Evolutionary conservation across 1,139 yeast species (phyloP).

Genomic region (Blastobotrys serpentis): DNA sequence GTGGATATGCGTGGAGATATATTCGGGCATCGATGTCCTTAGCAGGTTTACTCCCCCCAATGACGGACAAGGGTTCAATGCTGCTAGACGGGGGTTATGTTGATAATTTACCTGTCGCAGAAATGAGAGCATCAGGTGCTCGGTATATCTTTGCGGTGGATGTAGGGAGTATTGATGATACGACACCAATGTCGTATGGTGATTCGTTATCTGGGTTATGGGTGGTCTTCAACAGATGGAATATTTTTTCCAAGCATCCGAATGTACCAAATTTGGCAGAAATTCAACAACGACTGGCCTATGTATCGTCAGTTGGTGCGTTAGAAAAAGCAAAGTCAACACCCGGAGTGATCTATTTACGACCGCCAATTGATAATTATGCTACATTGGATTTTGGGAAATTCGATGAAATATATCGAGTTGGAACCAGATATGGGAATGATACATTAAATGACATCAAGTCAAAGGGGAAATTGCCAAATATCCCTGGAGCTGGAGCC

Average conservation of each 20-base stretch:
- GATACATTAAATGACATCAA: constrained; percentile 55
- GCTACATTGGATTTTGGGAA: constrained; percentile 92
- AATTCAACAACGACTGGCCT: constrained; percentile 88
- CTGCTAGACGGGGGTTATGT: constrained; percentile 93
- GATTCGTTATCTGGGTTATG: constrained; percentile 90
- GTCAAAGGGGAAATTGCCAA: constrained; percentile 54
- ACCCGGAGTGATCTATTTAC: constrained; percentile 81
- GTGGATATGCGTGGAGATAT: constrained; percentile 94
- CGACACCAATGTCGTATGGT: constrained; percentile 88
- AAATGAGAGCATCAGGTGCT: constrained; percentile 84
- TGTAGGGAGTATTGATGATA: constrained; percentile 92
- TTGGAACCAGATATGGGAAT: constrained; percentile 77
- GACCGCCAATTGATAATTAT: constrained; percentile 91
- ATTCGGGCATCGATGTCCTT: constrained; percentile 95
- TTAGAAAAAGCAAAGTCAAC: constrained; percentile 80
- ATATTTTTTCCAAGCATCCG: constrained; percentile 84
- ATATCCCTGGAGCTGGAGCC: constrained; percentile 53
- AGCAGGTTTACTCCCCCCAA: constrained; percentile 87
- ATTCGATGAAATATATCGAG: constrained; percentile 82
- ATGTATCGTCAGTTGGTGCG: constrained; percentile 93
- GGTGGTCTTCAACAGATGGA: constrained; percentile 86
- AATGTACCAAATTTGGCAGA: constrained; percentile 94
- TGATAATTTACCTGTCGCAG: constrained; percentile 88
- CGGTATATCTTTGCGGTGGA: constrained; percentile 90
- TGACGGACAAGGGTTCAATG: constrained; percentile 85